Base-by-base conservation (phyloP, 768 basidiomycete species). In the Hemileccinum impolitum region DNA sequence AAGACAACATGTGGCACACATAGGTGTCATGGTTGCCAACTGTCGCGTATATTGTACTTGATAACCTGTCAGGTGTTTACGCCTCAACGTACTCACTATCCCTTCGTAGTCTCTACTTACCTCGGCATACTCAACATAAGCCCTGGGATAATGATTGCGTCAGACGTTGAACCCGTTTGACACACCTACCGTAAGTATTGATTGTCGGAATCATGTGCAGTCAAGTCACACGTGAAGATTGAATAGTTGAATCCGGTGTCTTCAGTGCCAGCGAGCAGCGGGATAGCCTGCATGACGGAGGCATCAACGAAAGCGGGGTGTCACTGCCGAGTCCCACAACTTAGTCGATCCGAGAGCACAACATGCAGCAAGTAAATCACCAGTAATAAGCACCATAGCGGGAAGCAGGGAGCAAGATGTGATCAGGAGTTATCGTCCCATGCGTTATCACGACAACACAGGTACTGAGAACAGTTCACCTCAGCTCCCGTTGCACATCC, bases 21-120 rank as follows among this genome's bases (percentile, higher is more conserved):
- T 86, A 85, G 43, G 74, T 80, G 59, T 89, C 87, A 55, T 89
- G 87, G 61, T 89, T 89, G 4, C 87, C 87, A 3, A 88, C 69
- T 0, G 81, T 77, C n/a, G 82, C 78, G 55, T 87, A 89, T 1
- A 87, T 80, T 80, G 62, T 82, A 88, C 25, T 83, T 41, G 0
- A 83, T 60, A 0, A 80, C 73, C 82, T 85, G 17, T 44, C 15
- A 32, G 3, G 45, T n/a, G 10, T 21, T 17, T 3, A 10, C n/a
- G 13, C 37, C 21, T 53, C 21, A 38, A 26, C 21, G 11, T 28
- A 9, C 15, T 41, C 17, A 30, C 2, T 12, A 8, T 12, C 28
- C 7, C 10, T 34, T 37, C 10, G 17, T 9, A 30, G 26, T 12
- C 21, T 28, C 11, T 7, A 15, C 43, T 43, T 43, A 80, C 83